Evolutionary conservation across 192 early-diverging fungal genomes (phyloP), one percentile per base, ranked within the genome.

Genomic region (Backusella macrospora): DNA sequence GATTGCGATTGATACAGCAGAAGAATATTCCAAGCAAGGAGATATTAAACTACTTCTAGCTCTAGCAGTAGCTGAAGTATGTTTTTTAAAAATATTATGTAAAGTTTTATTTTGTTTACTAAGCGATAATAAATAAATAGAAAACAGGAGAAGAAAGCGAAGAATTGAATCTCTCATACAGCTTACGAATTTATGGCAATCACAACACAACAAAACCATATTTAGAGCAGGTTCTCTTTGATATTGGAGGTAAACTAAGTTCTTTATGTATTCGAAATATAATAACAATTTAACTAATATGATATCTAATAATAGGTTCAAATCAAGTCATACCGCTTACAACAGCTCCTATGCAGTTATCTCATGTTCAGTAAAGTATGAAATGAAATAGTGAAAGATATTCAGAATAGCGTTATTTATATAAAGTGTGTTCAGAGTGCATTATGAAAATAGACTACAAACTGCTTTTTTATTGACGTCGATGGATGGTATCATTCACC

Each of bases 341-440:
- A 37, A 13, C 59, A 62, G 73, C 80, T 18, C 80, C 80, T 13
- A 81, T 81, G 80, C 80, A 81, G 10, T 40, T 81, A 26, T 64
- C 73, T 29, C 80, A 81, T 45, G 64, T 73, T 0, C 40, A 59
- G 80, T 81, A 77, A 76, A 59, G 15, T 44, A 44, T 42, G 29
- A 52, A n/a, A 18, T 44, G 39, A 52, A 38, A 47, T 40, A 10
- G 55, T 38, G 9, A 45, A 65, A 34, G 2, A 26, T 49, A 26
- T 1, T 26, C 12, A 12, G 52, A 26, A 26, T 23, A 59, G 5
- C 26, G 26, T 9, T 59, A 55, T 55, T 46, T 4, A 59, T 59
- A 55, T 39, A 44, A 63, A 66, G 59, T 4, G 37, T 12, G 7
- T 71, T 4, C 47, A 72, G 70, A 39, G 42, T 77, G 7, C 38